Conservation (phyloP, 306 rosid species). For the Sphenostylis stenocarpa region DNA sequence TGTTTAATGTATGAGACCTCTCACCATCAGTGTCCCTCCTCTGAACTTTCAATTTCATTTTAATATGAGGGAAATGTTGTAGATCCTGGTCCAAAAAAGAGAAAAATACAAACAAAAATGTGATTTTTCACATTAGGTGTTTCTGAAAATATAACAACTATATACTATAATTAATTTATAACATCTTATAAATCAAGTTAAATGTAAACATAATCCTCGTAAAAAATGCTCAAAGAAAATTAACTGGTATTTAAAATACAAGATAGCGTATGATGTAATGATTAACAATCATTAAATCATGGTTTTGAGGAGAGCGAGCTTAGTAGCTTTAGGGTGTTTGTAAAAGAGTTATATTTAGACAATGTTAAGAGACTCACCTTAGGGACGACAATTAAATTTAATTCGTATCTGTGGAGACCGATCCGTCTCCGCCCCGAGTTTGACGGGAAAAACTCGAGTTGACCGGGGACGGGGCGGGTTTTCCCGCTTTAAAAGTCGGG, state of each 20-base stretch:
- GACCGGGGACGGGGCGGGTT: too few relatives aligned
- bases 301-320: not conserved
- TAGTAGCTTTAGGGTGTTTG: not conserved
- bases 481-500: too few relatives aligned
- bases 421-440: too few relatives aligned
- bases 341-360: too few relatives aligned
- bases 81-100: constrained; percentile 59
- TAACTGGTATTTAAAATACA: not conserved
- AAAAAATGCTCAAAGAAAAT: not conserved
- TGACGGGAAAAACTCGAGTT: too few relatives aligned
- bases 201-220: not conserved
- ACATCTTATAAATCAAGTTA: not conserved
- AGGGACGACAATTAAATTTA: too few relatives aligned
- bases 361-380: too few relatives aligned
- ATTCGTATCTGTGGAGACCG: too few relatives aligned
- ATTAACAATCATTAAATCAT: constrained; percentile 2
- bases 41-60: constrained; percentile 64
- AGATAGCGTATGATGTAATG: not conserved
- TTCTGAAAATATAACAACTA: not conserved
- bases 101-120: constrained; percentile 10
- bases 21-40: constrained; percentile 44
- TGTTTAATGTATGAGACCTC: constrained; percentile 44
- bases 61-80: constrained; percentile 71
- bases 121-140: constrained; percentile 10
- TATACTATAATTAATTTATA: not conserved